These are phyloP conservation scores for Dysphania ambrosioides DNA, from an alignment of 148 eudicot species.

Conservation along the genomic window DNA sequence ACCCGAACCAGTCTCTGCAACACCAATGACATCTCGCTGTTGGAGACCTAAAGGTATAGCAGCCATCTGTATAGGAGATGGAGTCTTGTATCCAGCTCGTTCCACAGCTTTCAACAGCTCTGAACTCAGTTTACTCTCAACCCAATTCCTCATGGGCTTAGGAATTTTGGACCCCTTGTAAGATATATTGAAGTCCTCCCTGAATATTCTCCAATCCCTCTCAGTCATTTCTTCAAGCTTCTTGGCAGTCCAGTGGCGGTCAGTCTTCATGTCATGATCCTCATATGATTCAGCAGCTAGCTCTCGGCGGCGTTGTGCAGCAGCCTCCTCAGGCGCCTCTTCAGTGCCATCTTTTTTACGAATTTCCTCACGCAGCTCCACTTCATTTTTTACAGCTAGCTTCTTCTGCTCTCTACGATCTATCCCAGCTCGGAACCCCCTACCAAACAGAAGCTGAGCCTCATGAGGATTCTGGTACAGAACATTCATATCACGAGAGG, in stretches of 20 bases:
- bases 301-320: constrained; percentile 50
- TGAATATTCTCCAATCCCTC: constrained; percentile 84
- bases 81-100: constrained; percentile 52
- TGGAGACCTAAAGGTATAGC: constrained; percentile 63
- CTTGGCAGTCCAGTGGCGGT: constrained; percentile 62
- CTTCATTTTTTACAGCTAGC: constrained; percentile 41
- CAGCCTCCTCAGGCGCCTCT: constrained; percentile 41
- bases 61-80: constrained; percentile 64
- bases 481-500: constrained; percentile 68
- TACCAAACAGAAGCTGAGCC: constrained; percentile 50
- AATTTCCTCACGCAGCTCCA: constrained; percentile 40
- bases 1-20: constrained; percentile 64
- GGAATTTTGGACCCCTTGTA: constrained; percentile 81
- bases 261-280: constrained; percentile 56
- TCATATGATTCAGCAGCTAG: constrained; percentile 62
- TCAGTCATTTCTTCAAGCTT: constrained; percentile 66
- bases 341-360: constrained; percentile 37
- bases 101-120: constrained; percentile 76
- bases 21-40: constrained; percentile 57
- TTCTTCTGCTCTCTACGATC: constrained; percentile 50
- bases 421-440: constrained; percentile 48
- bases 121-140: constrained; percentile 55
- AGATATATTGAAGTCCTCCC: constrained; percentile 76
- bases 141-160: constrained; percentile 78
- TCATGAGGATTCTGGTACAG: constrained; percentile 68